Conservation (phyloP, 2,329 filamentous ascomycete genomes). For the Cordyceps cateniannulata region DNA sequence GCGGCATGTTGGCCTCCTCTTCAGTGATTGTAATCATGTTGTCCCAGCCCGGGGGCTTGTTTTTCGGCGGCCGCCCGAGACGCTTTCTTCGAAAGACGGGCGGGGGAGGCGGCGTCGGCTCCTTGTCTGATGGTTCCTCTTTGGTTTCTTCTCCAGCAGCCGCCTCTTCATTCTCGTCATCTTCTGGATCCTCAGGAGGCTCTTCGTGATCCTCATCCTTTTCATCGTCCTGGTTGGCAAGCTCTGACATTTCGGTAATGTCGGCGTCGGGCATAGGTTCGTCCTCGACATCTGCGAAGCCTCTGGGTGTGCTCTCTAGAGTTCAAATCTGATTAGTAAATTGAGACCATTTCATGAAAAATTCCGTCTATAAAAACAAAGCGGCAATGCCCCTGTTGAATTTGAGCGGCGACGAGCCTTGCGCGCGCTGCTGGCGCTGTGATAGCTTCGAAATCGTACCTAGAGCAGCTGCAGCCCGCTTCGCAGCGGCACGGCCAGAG, state of each 20-base stretch:
- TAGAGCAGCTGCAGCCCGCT: constrained; percentile 46
- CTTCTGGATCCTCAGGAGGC: constrained; percentile 33
- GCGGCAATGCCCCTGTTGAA: background rate
- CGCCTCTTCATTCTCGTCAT: constrained; percentile 26
- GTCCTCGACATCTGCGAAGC: constrained; percentile 35
- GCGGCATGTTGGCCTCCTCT: constrained; percentile 51
- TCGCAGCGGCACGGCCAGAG: constrained; percentile 47
- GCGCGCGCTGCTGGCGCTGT: background rate
- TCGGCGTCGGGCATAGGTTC: constrained; percentile 31
- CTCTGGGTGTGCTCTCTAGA: constrained; percentile 36
- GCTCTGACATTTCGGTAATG: constrained; percentile 18
- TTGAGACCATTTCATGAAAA: background rate
- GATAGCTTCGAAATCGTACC: constrained; percentile 32
- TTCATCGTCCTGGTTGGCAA: constrained; percentile 37
- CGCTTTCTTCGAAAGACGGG: constrained; percentile 67
- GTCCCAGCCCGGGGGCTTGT: constrained; percentile 74
- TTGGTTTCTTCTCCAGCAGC: constrained; percentile 34
- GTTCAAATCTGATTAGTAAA: constrained; percentile 7
- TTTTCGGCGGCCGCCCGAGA: constrained; percentile 81
- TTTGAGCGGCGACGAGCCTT: background rate
- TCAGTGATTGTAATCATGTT: constrained; percentile 49
- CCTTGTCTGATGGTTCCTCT: constrained; percentile 37
- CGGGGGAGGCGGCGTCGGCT: constrained; percentile 50
- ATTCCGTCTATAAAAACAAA: background rate
- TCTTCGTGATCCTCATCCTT: constrained; percentile 33